Evolutionary conservation across 768 basidiomycete genomes (phyloP).

Genomic region (Coprinopsis marcescibilis): DNA sequence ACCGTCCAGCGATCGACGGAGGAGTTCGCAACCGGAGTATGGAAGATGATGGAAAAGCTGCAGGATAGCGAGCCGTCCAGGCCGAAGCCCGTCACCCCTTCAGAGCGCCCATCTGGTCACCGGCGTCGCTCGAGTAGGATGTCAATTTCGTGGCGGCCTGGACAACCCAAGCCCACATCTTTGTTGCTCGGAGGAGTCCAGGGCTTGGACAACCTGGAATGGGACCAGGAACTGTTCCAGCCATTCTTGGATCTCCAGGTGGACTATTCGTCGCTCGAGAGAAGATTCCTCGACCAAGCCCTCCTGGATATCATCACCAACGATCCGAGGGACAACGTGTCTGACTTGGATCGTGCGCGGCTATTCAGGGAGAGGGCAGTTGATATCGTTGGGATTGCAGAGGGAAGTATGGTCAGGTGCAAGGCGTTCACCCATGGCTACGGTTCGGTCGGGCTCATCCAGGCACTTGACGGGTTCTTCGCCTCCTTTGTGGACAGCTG

Average conservation of each 20-base stretch:
- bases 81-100: slow-evolving; percentile 7
- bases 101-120: slow-evolving; percentile 27
- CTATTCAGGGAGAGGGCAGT: slow-evolving; percentile 68
- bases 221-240: slow-evolving; percentile 92
- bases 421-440: slow-evolving; percentile 86
- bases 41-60: slow-evolving; percentile 75
- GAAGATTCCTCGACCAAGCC: slow-evolving; percentile 55
- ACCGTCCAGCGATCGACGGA: slow-evolving; percentile 67
- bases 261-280: slow-evolving; percentile 78
- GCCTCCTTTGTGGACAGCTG: slow-evolving; percentile 63
- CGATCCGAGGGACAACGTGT: slow-evolving; percentile 34
- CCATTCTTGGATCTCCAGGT: slow-evolving; percentile 90
- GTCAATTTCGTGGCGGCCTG: slow-evolving; percentile 58
- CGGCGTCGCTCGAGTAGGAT: slow-evolving; percentile 56
- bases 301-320: slow-evolving; percentile 43
- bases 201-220: slow-evolving; percentile 45
- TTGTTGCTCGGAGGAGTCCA: slow-evolving; percentile 14
- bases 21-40: slow-evolving; percentile 69
- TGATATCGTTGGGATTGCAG: slow-evolving; percentile 70
- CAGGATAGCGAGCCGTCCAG: slow-evolving; percentile 29
- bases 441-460: slow-evolving; percentile 66
- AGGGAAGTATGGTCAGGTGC: slow-evolving; percentile 75
- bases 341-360: slow-evolving; percentile 48
- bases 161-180: slow-evolving; percentile 24
- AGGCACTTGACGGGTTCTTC: slow-evolving; percentile 68